Evolutionary conservation across 2,329 filamentous ascomycete genomes (phyloP).

Genomic region (Cladorrhinum sp.): DNA sequence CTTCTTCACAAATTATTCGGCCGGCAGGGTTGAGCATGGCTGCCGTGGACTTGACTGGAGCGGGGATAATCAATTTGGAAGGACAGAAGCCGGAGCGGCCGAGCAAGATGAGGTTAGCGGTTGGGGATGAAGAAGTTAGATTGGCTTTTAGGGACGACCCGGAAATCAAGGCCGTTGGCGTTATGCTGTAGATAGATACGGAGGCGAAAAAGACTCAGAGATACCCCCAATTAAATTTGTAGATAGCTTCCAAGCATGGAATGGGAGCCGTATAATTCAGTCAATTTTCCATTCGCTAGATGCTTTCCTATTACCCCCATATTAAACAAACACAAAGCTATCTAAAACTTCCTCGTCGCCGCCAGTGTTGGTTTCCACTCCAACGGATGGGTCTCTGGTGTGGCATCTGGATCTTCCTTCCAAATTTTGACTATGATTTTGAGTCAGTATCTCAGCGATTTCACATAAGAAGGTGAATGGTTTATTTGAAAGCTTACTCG

Average conservation of each 20-base stretch:
- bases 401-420: conserved; percentile 90
- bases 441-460: conserved; percentile 26
- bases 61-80: conserved; percentile 84
- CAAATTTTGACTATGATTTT: conserved; percentile 74
- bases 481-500: conserved; percentile 54
- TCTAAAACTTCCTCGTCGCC: conserved; percentile 67
- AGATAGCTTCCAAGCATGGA: background rate
- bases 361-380: conserved; percentile 85
- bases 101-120: conserved; percentile 79
- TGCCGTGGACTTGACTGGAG: conserved; percentile 78
- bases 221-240: conserved; percentile 10
- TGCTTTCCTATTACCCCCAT: background rate
- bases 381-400: conserved; percentile 84
- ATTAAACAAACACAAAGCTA: background rate
- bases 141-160: conserved; percentile 84
- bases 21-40: conserved; percentile 49
- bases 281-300: background rate
- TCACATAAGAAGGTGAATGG: background rate
- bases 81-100: conserved; percentile 76
- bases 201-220: background rate
- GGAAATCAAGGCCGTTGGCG: conserved; percentile 76
- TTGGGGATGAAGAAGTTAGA: conserved; percentile 88
- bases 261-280: background rate
- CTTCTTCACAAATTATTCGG: conserved; percentile 26
- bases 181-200: conserved; percentile 25